A percentile compares a stretch with the other conserved stretches of the same genome.
These are phyloP conservation scores for Fusarium setosum DNA, from an alignment of 2,329 filamentous ascomycete genomes.

Conservation along the genomic window DNA sequence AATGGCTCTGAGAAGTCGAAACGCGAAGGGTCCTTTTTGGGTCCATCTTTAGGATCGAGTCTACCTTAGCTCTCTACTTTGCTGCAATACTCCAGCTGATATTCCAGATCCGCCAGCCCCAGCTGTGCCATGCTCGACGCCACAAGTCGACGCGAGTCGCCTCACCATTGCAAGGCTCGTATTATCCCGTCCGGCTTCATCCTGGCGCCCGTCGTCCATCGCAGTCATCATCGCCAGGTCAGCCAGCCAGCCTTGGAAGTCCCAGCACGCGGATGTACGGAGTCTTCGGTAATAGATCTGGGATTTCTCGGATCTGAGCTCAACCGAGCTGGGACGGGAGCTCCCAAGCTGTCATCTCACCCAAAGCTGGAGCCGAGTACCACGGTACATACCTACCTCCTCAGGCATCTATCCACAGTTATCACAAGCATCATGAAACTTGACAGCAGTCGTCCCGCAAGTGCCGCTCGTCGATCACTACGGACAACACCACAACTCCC, in stretches of 20 bases:
- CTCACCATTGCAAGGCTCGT: constrained; percentile 21
- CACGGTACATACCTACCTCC: background rate
- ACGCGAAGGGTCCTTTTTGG: constrained; percentile 16
- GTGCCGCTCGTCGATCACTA: constrained; percentile 20
- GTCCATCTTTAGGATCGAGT: constrained; percentile 15
- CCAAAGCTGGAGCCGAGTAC: background rate
- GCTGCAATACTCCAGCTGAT: constrained; percentile 12
- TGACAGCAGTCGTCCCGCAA: constrained; percentile 11
- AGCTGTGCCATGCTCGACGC: constrained; percentile 22
- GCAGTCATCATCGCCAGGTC: constrained; percentile 5
- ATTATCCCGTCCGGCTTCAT: constrained; percentile 36
- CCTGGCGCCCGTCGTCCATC: constrained; percentile 24
- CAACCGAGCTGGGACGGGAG: constrained; percentile 19
- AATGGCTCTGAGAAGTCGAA: constrained; percentile 22
- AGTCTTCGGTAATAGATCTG: constrained; percentile 22
- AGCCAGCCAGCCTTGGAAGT: constrained; percentile 7
- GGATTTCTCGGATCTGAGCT: constrained; percentile 22
- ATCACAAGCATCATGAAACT: constrained; percentile 15
- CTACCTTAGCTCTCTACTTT: constrained; percentile 8
- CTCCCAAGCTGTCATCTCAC: background rate
- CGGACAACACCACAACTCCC: constrained; percentile 26
- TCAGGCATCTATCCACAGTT: background rate
- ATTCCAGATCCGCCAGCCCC: constrained; percentile 2
- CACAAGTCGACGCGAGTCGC: constrained; percentile 23
- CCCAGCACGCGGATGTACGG: constrained; percentile 15